Percentiles rank a stretch among this genome's conserved stretches.
These are phyloP conservation scores for Tetraselmis striata DNA, from an alignment of 139 green algal species.

Conservation along the genomic window DNA sequence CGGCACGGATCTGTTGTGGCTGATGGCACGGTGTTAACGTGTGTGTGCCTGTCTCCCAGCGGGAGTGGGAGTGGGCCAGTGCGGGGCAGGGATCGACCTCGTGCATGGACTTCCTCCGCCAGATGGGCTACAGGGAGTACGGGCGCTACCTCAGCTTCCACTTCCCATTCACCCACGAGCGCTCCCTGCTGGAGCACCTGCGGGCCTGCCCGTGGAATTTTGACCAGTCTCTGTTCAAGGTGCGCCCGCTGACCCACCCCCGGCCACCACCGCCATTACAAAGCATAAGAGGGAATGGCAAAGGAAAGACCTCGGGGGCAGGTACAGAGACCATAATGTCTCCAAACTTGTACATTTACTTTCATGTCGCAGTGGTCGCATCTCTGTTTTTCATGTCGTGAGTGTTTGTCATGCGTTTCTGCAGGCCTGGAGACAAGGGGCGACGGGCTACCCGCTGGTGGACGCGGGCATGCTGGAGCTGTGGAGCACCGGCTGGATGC, in stretches of 20 bases:
- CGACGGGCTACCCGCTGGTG: slow-evolving; percentile 81
- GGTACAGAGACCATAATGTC: too few species aligned
- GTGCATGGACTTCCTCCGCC: slow-evolving; percentile 69
- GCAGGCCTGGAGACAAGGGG: slow-evolving; percentile 67
- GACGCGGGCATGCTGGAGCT: slow-evolving; percentile 84
- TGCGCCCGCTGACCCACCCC: background rate
- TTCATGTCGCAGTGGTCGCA: too few species aligned
- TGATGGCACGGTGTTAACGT: too few species aligned
- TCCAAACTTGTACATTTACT: too few species aligned
- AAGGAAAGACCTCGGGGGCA: too few species aligned
- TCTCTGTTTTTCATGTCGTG: background rate
- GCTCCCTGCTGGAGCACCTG: slow-evolving; percentile 83
- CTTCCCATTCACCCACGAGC: slow-evolving; percentile 92
- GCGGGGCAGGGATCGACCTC: background rate
- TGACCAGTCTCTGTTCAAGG: slow-evolving; percentile 75
- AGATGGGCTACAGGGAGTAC: slow-evolving; percentile 89
- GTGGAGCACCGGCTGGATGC: slow-evolving; percentile 76
- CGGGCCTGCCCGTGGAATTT: slow-evolving; percentile 74
- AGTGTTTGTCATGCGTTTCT: too few species aligned
- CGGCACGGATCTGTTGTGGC: too few species aligned
- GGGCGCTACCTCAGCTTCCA: slow-evolving; percentile 87
- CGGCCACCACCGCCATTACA: background rate
- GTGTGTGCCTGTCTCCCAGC: too few species aligned
- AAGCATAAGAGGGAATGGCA: background rate
- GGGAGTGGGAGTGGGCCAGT: background rate